These are phyloP conservation scores for Sugiyamaella valdiviana DNA, from an alignment of 805 yeast genomes.

Conservation along the genomic window DNA sequence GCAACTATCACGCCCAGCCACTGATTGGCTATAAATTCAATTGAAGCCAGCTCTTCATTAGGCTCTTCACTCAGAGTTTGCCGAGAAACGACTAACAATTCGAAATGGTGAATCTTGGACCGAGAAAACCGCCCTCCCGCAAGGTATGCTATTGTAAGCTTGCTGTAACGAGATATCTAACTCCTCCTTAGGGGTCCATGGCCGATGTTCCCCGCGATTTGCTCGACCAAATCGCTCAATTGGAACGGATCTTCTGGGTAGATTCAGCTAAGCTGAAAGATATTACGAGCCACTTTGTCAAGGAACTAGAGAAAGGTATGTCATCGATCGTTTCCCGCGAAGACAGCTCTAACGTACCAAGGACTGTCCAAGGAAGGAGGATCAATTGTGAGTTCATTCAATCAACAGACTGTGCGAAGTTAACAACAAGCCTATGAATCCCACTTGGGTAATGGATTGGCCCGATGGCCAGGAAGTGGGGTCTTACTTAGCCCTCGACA, in stretches of 20 bases:
- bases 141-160: constrained; percentile 38
- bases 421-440: constrained; percentile 93
- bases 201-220: constrained; percentile 62
- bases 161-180: not conserved
- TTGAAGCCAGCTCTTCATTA: no score
- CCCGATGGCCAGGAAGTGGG: constrained; percentile 93
- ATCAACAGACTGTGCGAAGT: constrained; percentile 39
- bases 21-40: not conserved
- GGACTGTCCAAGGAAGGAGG: constrained; percentile 24
- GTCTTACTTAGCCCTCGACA: constrained; percentile 83
- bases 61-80: not conserved
- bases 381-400: constrained; percentile 20
- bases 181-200: constrained; percentile 45
- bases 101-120: constrained; percentile 77
- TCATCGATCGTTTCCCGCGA: constrained; percentile 28
- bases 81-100: not conserved
- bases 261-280: constrained; percentile 51
- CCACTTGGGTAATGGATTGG: constrained; percentile 91
- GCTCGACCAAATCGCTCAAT: constrained; percentile 48
- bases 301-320: constrained; percentile 77
- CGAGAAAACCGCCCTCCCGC: constrained; percentile 75
- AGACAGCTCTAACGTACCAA: not conserved
- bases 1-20: not conserved
- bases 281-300: constrained; percentile 68
- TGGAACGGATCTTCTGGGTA: constrained; percentile 60